Conservation (phyloP, 495 filamentous ascomycete species). For the Rostrohypoxylon terebratum region DNA sequence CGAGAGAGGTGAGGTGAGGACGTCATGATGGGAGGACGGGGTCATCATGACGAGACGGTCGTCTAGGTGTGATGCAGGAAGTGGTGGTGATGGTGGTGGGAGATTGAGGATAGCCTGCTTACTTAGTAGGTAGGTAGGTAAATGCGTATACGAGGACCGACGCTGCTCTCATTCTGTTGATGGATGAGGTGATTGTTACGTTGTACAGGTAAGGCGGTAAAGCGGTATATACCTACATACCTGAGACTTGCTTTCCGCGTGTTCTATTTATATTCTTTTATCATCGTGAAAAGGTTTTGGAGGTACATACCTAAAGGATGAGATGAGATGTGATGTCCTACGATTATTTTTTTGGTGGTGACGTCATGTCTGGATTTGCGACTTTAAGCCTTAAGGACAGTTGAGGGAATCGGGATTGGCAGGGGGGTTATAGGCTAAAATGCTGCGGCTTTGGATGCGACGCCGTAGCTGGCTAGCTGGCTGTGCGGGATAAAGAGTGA, state of each 20-base stretch:
- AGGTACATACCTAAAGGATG: background rate
- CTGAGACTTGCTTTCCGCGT: too few species aligned
- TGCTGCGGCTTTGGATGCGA: background rate
- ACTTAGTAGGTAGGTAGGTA: too few species aligned
- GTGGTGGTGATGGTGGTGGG: background rate
- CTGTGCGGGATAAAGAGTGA: background rate
- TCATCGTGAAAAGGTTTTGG: background rate
- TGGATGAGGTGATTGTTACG: background rate
- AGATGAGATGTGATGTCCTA: background rate
- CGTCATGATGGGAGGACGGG: background rate
- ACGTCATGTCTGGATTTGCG: conserved; percentile 19
- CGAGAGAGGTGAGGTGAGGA: too few species aligned
- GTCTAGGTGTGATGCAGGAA: too few species aligned
- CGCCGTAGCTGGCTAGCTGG: background rate
- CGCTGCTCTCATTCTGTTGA: background rate
- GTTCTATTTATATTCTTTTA: conserved; percentile 8
- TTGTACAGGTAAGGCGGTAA: conserved; percentile 3
- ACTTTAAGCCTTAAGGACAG: background rate
- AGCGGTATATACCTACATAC: background rate
- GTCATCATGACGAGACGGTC: background rate
- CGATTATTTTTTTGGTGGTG: background rate
- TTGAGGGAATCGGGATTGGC: conserved; percentile 2
- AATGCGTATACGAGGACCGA: background rate
- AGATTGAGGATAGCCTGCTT: background rate
- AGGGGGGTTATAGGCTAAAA: background rate